Evolutionary conservation across 148 eudicot genomes (phyloP), one percentile per base, ranked within the genome.

Genomic region (Rhododendron ferrugineum): DNA sequence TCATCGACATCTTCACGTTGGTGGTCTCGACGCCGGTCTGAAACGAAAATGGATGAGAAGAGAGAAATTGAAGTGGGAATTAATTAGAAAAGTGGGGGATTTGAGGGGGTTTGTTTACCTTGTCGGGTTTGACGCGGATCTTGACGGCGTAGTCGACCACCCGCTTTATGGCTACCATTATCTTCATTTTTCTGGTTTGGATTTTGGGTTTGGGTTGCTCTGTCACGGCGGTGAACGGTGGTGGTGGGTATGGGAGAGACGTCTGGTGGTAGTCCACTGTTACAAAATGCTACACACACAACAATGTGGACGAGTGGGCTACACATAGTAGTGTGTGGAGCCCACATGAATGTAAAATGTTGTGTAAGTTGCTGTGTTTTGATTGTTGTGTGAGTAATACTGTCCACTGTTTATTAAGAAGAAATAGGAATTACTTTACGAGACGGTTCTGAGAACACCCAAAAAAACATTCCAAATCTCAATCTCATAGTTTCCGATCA

Each of bases 1-100:
- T 94, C 99, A 97, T 97, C 66, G 99, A 97, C 98, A 97, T 97
- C 91, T 97, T 97, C 82, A 94, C 94, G 82, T 97, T 97, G 64
- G 86, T 89, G 18, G 94, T 93, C 88, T 95, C 99, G 6, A 97
- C 98, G 1, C 99, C 99, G 46, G 90, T 94, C 98, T 95, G 90
- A 30, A 36, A 26, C 26, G 4, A 64, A 81, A 47, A 36, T 26
- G 60, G 22, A 4, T 54, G 23, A 54, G 4, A 1, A 15, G 49
- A 46, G 49, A 46, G 20, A 44, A 2, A n/a, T 78, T 9, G 50
- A 34, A 15, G 36, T 58, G 56, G 18, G 4, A n/a, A 11, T 40
- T 40, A 40, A 20, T 76, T 13, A 11, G 60, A 32, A 82, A 32
- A 82, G 47, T 26, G 11, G 82, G 40, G 84, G 23, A 44, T 58